A percentile compares a stretch with the other conserved stretches of the same genome.
Conservation (phyloP, 768 basidiomycete species). For the Xerocomellus chrysenteron region DNA sequence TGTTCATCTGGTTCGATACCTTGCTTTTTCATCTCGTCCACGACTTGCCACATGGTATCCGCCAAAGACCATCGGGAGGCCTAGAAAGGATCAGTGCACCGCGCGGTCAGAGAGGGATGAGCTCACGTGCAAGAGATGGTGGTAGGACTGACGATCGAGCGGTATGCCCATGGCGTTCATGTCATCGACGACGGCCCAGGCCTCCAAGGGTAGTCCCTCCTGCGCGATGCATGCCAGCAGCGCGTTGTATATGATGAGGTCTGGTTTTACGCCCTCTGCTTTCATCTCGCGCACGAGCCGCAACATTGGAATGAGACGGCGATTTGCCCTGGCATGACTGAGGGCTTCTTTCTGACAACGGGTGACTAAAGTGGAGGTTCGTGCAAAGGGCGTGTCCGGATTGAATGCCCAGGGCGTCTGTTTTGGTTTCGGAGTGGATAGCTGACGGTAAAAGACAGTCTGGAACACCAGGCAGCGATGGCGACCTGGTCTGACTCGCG, state of each 20-base stretch:
- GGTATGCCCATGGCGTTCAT: conserved; percentile 53
- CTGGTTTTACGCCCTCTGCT: conserved; percentile 47
- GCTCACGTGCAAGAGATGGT: conserved; percentile 59
- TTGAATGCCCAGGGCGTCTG: conserved; percentile 30
- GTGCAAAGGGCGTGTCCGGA: conserved; percentile 24
- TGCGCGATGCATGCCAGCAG: conserved; percentile 51
- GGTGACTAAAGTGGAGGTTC: conserved; percentile 24
- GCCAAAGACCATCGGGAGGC: conserved; percentile 42
- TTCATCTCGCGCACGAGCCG: conserved; percentile 59
- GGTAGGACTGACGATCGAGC: conserved; percentile 53
- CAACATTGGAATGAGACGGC: conserved; percentile 42
- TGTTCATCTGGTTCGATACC: conserved; percentile 48
- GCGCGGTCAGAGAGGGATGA: background rate
- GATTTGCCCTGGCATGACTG: conserved; percentile 34
- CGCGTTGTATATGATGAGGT: conserved; percentile 53
- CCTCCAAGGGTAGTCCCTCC: conserved; percentile 46
- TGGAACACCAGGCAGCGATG: too few relatives aligned
- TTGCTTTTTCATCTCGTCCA: conserved; percentile 55
- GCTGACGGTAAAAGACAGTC: background rate
- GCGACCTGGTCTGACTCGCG: background rate
- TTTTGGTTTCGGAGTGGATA: background rate
- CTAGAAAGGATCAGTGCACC: conserved; percentile 33
- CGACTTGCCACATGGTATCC: conserved; percentile 45
- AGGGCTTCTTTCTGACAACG: conserved; percentile 35
- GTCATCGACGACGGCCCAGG: conserved; percentile 68